Evolutionary conservation across 495 filamentous ascomycete species (phyloP), one percentile per base, ranked within the genome.

Genomic region (Oidiodendron maius): DNA sequence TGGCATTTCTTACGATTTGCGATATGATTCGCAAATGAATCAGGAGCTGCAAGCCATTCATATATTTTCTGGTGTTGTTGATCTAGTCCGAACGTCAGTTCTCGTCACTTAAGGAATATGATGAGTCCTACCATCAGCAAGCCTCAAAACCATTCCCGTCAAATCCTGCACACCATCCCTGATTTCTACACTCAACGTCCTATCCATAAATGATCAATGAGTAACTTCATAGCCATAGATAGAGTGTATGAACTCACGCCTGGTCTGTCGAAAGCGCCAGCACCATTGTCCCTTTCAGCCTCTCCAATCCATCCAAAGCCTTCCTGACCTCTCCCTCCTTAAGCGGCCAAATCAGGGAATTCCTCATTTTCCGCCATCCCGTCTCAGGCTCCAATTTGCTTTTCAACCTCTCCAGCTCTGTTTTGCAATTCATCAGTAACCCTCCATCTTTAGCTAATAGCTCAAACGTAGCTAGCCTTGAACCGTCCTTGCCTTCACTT

Each of bases 31-130:
- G 57, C 16, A 8, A 53, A 60, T 5, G 61, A 39, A 44, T 65
- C 61, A 5, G 55, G 51, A 15, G 59, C 49, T 13, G 43, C 51
- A 0, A 67, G 50, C 64, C 62, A 67, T 5, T 36, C 24, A 32
- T 43, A 38, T 10, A 56, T 46, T 0, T 46, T 42, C 24, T 40
- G 17, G n/a, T 40, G 16, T 36, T 30, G 46, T 13, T 46, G 43
- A 37, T 52, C 50, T 52, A n/a, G n/a, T n/a, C n/a, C n/a, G n/a
- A n/a, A n/a, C n/a, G n/a, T n/a, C n/a, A n/a, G n/a, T n/a, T n/a
- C n/a, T n/a, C n/a, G n/a, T n/a, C n/a, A n/a, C n/a, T n/a, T n/a
- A n/a, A n/a, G n/a, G n/a, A n/a, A n/a, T n/a, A n/a, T n/a, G n/a
- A n/a, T n/a, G n/a, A n/a, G n/a, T n/a, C n/a, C 16, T 43, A 53